Evolutionary conservation across 495 filamentous ascomycete genomes (phyloP).

Genomic region (Aspergillus bertholletiae): DNA sequence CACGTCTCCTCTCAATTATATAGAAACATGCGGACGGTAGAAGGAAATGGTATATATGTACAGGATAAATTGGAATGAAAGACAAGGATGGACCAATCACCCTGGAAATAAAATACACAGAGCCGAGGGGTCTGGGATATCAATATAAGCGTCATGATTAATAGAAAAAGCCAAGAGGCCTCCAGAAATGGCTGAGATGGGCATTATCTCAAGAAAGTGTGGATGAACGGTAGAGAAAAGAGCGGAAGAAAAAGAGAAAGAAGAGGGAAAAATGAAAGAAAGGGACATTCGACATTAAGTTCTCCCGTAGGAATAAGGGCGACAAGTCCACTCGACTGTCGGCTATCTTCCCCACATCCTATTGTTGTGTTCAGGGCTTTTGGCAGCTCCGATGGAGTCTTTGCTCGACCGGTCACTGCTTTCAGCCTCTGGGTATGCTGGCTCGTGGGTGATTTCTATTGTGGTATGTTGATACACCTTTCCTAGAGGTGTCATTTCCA

Average conservation of each 20-base stretch:
- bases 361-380: conserved; percentile 5
- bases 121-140: not conserved
- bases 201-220: not conserved
- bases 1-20: not conserved
- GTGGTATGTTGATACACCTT: conserved; percentile 47
- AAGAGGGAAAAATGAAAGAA: not conserved
- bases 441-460: conserved; percentile 42
- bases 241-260: not conserved
- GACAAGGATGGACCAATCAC: not conserved
- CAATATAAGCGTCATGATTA: no score
- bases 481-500: conserved; percentile 35
- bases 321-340: not conserved
- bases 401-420: conserved; percentile 32
- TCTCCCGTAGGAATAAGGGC: not conserved
- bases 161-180: no score
- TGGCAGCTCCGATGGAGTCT: conserved; percentile 18
- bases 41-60: not conserved
- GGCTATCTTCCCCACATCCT: conserved; percentile 27
- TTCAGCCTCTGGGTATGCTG: conserved; percentile 28
- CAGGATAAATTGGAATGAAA: not conserved
- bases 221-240: no score
- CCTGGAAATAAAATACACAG: not conserved
- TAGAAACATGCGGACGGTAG: no score
- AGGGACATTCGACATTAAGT: not conserved
- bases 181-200: no score